Conservation (phyloP, 2,329 filamentous ascomycete genomes). For the Cordyceps sp. region DNA sequence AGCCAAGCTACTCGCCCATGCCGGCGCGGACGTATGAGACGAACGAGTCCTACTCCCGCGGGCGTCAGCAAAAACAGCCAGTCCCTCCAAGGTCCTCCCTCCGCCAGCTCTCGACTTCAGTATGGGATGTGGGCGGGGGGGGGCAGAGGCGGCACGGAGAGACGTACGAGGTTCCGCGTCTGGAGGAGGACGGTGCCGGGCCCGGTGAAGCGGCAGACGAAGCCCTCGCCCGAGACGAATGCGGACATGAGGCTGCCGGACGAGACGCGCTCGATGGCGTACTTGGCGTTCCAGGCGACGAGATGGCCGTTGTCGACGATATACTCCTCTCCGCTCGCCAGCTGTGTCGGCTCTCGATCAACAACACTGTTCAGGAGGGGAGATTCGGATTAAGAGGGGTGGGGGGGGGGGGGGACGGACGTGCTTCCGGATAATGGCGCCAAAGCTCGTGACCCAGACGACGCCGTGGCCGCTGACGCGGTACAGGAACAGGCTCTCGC, state of each 20-base stretch:
- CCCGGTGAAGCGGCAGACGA: constrained; percentile 87
- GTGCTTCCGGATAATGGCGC: constrained; percentile 88
- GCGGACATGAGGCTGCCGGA: constrained; percentile 89
- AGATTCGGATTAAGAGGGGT: not conserved
- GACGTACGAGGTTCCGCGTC: constrained; percentile 63
- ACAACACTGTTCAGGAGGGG: not conserved
- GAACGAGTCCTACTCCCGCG: too few species aligned
- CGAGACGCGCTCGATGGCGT: constrained; percentile 74
- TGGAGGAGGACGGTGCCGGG: constrained; percentile 88
- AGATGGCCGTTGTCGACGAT: constrained; percentile 87
- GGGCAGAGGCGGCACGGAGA: too few species aligned
- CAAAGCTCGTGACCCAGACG: constrained; percentile 83
- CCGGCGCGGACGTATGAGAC: too few species aligned
- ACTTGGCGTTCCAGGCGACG: constrained; percentile 94
- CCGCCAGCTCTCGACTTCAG: constrained; percentile 20
- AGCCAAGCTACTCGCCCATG: too few species aligned
- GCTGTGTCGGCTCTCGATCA: too few species aligned
- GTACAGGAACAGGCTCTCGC: constrained; percentile 83
- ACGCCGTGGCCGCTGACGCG: constrained; percentile 69
- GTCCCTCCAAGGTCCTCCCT: not conserved
- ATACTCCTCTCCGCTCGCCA: constrained; percentile 62
- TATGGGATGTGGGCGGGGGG: not conserved
- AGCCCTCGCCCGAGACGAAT: constrained; percentile 63
- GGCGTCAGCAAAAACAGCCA: too few species aligned
- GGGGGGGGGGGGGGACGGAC: constrained; percentile 31